Percentiles rank a stretch among this genome's conserved stretches.
These are phyloP conservation scores for Pseudogymnoascus sp. DNA, from an alignment of 2,329 filamentous ascomycete species.

Conservation along the genomic window DNA sequence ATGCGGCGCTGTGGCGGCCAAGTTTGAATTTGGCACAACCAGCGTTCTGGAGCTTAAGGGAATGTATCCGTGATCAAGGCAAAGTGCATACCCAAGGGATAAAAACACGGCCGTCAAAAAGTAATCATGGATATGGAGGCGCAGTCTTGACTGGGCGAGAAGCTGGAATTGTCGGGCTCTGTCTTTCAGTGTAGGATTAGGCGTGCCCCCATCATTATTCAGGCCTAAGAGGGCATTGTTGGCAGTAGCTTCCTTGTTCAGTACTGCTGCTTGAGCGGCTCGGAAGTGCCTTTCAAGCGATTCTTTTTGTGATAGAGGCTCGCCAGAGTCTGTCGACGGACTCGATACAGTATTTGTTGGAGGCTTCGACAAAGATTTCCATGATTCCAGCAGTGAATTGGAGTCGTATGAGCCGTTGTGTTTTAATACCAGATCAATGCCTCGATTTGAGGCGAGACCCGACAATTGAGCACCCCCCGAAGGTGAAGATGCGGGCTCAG, in stretches of 20 bases:
- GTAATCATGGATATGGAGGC: constrained; percentile 22
- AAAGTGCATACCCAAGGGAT: constrained; percentile 26
- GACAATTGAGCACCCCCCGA: not conserved
- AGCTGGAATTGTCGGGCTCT: constrained; percentile 8
- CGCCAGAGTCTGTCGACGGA: not conserved
- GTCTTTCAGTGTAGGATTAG: constrained; percentile 18
- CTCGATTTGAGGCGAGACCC: not conserved
- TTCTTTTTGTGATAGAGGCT: constrained; percentile 3
- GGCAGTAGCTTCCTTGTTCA: not conserved
- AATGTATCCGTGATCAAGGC: constrained; percentile 24
- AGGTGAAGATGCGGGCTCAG: not conserved
- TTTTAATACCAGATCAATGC: not conserved
- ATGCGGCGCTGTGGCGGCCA: not conserved
- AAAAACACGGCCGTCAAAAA: constrained; percentile 28
- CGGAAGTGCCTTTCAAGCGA: not conserved
- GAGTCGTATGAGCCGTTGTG: constrained; percentile 8
- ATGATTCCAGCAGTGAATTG: constrained; percentile 14
- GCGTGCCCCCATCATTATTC: constrained; percentile 12
- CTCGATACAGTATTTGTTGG: not conserved
- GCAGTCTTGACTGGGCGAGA: not conserved
- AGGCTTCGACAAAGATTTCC: constrained; percentile 4
- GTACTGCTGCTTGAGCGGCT: not conserved
- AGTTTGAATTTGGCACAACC: constrained; percentile 16
- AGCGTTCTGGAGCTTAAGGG: constrained; percentile 28
- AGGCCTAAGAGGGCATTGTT: not conserved